Percentiles rank a stretch among this genome's conserved stretches.
Conservation (phyloP, 1,284 basidiomycete genomes). For the Heterobasidion parviporum region DNA sequence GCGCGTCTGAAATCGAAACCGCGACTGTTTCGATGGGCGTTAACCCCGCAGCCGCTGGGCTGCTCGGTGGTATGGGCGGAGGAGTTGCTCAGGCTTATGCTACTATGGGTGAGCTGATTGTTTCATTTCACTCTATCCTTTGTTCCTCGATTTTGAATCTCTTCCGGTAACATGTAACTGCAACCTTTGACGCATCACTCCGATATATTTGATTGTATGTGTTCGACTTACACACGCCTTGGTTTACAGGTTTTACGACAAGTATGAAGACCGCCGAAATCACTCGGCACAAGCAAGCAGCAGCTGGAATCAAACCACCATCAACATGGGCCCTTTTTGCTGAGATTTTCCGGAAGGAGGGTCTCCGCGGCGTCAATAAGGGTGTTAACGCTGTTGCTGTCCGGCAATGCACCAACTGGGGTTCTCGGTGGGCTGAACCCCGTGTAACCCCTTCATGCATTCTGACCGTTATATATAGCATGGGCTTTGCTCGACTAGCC, state of each 20-base stretch:
- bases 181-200: neutral
- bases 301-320: constrained; percentile 82
- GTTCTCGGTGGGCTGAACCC: constrained; percentile 65
- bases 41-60: constrained; percentile 76
- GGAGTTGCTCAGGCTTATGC: constrained; percentile 98
- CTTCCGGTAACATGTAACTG: too few relatives aligned
- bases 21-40: constrained; percentile 59
- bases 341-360: constrained; percentile 92
- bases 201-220: neutral
- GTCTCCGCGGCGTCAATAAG: constrained; percentile 97
- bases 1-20: constrained; percentile 91
- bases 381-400: constrained; percentile 98
- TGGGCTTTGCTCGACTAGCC: constrained; percentile 94
- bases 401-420: constrained; percentile 99
- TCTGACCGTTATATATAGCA: constrained; percentile 37
- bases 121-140: neutral
- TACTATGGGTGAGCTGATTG: constrained; percentile 79
- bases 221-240: neutral
- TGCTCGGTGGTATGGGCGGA: constrained; percentile 95
- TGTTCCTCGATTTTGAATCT: constrained; percentile 5
- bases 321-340: constrained; percentile 93
- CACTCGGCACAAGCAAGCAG: constrained; percentile 93
- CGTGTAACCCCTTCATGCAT: neutral
- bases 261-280: constrained; percentile 99
- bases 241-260: constrained; percentile 80